A percentile compares a stretch with the other conserved stretches of the same genome.
Evolutionary conservation across 345 rosid species (phyloP).

Genomic region (Euphorbia tirucalli): DNA sequence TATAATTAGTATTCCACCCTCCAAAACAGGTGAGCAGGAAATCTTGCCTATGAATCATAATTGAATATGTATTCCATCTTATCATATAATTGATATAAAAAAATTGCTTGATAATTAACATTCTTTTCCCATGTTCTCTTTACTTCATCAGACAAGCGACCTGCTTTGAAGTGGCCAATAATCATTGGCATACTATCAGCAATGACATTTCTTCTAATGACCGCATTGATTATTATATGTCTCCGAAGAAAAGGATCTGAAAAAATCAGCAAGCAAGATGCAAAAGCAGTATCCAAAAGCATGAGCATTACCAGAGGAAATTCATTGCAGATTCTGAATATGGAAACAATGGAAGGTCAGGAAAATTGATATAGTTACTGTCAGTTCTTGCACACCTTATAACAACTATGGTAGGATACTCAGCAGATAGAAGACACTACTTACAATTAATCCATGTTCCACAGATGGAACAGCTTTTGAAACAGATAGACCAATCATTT

Average conservation of each 20-base stretch:
- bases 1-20: constrained; percentile 19
- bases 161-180: constrained; percentile 28
- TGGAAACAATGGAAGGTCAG: constrained; percentile 49
- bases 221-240: constrained; percentile 23
- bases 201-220: constrained; percentile 24
- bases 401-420: background rate
- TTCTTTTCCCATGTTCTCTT: constrained; percentile 8
- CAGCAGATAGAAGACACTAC: background rate
- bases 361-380: background rate
- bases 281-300: constrained; percentile 36
- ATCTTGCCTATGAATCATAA: background rate
- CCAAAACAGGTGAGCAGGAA: constrained; percentile 28
- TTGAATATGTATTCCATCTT: background rate
- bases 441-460: constrained; percentile 6
- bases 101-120: background rate
- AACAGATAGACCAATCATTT: constrained; percentile 51
- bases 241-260: constrained; percentile 24
- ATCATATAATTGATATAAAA: background rate
- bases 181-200: constrained; percentile 32
- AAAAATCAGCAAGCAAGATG: constrained; percentile 17
- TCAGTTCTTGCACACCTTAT: background rate
- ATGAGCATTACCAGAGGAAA: constrained; percentile 26
- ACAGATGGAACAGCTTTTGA: constrained; percentile 44
- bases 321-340: constrained; percentile 32
- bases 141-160: constrained; percentile 22